These are phyloP conservation scores for Malassezia japonica DNA, from an alignment of 1,284 basidiomycete genomes.

Conservation along the genomic window DNA sequence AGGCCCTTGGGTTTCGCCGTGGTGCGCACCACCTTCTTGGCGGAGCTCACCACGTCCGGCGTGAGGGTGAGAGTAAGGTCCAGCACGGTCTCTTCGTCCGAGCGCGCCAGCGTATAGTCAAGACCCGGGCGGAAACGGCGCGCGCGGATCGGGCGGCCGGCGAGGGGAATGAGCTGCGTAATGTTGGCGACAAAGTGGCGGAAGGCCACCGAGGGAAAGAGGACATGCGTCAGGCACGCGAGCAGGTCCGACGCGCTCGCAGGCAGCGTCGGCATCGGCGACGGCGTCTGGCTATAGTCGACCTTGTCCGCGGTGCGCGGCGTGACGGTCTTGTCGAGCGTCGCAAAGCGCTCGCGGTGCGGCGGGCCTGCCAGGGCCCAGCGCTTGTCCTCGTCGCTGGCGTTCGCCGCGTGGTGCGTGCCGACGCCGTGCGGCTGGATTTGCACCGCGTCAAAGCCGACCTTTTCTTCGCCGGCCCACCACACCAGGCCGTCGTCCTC, in stretches of 20 bases:
- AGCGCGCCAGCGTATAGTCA: slow-evolving; percentile 88
- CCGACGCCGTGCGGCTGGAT: slow-evolving; percentile 35
- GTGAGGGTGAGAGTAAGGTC: slow-evolving; percentile 86
- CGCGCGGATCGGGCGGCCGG: slow-evolving; percentile 60
- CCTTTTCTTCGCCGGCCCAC: slow-evolving; percentile 30
- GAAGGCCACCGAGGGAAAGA: slow-evolving; percentile 72
- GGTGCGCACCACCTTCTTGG: slow-evolving; percentile 28
- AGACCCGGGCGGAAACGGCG: slow-evolving; percentile 82
- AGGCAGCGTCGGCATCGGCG: slow-evolving; percentile 22
- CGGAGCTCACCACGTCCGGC: slow-evolving; percentile 53
- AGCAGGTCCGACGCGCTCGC: slow-evolving; percentile 28
- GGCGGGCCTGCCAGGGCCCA: slow-evolving; percentile 79
- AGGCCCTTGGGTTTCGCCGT: slow-evolving; percentile 31
- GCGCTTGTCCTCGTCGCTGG: slow-evolving; percentile 17
- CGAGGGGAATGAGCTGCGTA: slow-evolving; percentile 65
- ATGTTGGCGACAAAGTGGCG: slow-evolving; percentile 78
- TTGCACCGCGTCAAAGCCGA: slow-evolving; percentile 14
- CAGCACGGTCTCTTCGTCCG: slow-evolving; percentile 64
- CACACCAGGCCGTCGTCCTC: slow-evolving; percentile 53
- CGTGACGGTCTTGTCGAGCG: slow-evolving; percentile 43
- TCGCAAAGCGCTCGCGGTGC: slow-evolving; percentile 84
- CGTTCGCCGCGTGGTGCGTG: slow-evolving; percentile 13
- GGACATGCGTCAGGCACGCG: slow-evolving; percentile 27
- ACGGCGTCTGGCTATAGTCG: slow-evolving; percentile 7
- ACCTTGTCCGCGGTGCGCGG: slow-evolving; percentile 21